Percentiles rank a stretch among this genome's conserved stretches.
Evolutionary conservation across 2,329 filamentous ascomycete species (phyloP).

Genomic region (Aureobasidium vineae): DNA sequence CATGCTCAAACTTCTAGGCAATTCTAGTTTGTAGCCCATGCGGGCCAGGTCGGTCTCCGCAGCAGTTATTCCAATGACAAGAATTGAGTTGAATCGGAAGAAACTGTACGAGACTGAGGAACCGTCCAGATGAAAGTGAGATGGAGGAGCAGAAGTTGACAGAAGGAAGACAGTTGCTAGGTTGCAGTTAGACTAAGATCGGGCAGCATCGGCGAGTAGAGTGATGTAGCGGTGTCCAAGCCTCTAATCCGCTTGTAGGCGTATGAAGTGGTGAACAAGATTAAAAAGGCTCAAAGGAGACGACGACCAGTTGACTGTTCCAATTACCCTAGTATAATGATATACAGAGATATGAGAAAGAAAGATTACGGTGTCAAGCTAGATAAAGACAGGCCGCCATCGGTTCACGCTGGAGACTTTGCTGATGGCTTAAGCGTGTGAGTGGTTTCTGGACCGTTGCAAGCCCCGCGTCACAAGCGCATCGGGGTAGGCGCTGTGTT

Average conservation of each 20-base stretch:
- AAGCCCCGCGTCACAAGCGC: conserved; percentile 20
- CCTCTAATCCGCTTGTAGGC: conserved; percentile 9
- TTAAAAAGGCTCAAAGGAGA: not conserved
- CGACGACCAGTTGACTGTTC: conserved; percentile 2
- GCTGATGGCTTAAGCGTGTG: conserved; percentile 11
- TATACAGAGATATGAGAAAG: conserved; percentile 11
- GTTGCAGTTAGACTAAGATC: not conserved
- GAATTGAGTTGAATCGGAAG: not conserved
- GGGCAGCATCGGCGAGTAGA: conserved; percentile 9
- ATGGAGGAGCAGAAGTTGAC: not conserved
- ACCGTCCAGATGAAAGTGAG: not conserved
- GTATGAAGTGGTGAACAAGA: not conserved
- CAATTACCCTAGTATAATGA: not conserved
- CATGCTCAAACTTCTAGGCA: conserved; percentile 67
- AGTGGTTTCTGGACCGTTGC: not conserved
- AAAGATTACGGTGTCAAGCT: conserved; percentile 1
- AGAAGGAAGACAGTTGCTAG: not conserved
- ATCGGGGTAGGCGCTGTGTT: conserved; percentile 1
- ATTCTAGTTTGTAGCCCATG: conserved; percentile 67
- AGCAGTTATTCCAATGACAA: conserved; percentile 28
- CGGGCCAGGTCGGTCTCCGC: conserved; percentile 62
- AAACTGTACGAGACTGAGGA: not conserved
- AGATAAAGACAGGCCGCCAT: conserved; percentile 20
- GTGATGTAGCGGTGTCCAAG: conserved; percentile 5
- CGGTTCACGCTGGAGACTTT: conserved; percentile 7